These are phyloP conservation scores for Saksenaea oblongispora DNA, from an alignment of 371 early-diverging fungal species.

Conservation along the genomic window DNA sequence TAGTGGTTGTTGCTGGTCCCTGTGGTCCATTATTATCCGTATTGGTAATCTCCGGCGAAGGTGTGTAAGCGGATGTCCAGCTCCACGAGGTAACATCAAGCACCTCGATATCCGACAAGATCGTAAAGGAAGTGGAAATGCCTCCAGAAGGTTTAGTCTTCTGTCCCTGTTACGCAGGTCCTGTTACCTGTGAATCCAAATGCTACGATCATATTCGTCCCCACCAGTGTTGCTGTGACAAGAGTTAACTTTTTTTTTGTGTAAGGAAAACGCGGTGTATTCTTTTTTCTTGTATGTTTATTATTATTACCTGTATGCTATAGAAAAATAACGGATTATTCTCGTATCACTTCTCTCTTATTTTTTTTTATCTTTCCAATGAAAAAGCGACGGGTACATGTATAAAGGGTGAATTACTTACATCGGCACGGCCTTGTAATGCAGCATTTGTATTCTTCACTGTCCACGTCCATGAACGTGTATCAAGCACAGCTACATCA, in stretches of 20 bases:
- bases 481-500: conserved; percentile 46
- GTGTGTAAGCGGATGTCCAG: conserved; percentile 42
- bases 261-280: not conserved
- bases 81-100: conserved; percentile 45
- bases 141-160: conserved; percentile 11
- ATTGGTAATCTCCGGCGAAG: conserved; percentile 13
- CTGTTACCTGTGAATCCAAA: conserved; percentile 46
- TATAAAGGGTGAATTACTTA: conserved; percentile 20
- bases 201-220: conserved; percentile 49
- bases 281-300: not conserved
- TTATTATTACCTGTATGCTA: conserved; percentile 49
- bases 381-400: not conserved
- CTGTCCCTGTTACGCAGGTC: too few species aligned
- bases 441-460: conserved; percentile 49
- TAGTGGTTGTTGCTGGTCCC: not conserved
- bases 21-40: not conserved
- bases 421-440: conserved; percentile 50
- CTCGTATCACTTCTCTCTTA: not conserved
- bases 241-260: not conserved
- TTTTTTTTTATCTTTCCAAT: not conserved
- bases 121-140: conserved; percentile 37
- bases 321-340: conserved; percentile 12
- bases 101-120: conserved; percentile 46
- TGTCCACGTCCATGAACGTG: conserved; percentile 46
- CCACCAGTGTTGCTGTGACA: conserved; percentile 35